phyloP scores from a whole-genome alignment of 1,284 basidiomycete species.

The Sanguinoderma infundibulare region DNA sequence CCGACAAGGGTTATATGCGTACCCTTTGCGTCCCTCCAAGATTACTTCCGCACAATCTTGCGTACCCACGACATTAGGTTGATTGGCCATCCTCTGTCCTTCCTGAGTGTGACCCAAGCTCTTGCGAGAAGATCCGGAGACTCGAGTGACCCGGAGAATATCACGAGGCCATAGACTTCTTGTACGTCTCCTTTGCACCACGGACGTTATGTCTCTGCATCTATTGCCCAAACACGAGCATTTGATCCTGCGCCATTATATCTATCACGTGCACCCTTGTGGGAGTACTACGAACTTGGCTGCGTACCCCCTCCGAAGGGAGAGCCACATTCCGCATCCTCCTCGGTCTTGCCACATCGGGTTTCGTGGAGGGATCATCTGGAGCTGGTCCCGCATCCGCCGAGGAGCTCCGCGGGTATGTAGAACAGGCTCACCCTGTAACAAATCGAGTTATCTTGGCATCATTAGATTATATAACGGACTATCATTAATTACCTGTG shows the following conservation, averaged over 20 bases:
- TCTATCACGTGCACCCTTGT: neutral
- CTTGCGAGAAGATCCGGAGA: neutral
- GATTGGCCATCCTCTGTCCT: neutral
- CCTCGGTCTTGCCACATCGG: neutral
- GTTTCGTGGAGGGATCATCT: too few species aligned
- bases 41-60: neutral
- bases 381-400: too few species aligned
- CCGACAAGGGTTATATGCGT: neutral
- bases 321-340: neutral
- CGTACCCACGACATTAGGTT: neutral
- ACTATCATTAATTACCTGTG: too few species aligned
- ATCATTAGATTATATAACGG: too few species aligned
- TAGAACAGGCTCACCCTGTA: too few species aligned
- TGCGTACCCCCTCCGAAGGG: neutral
- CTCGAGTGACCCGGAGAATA: neutral
- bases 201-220: neutral
- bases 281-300: neutral
- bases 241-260: neutral
- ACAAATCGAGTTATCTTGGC: too few species aligned
- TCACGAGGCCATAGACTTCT: neutral
- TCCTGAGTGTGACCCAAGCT: neutral
- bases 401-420: too few species aligned
- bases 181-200: neutral
- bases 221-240: neutral
- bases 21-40: neutral